Base-by-base conservation (phyloP, 2,329 filamentous ascomycete genomes). In the Alternaria sp. region DNA sequence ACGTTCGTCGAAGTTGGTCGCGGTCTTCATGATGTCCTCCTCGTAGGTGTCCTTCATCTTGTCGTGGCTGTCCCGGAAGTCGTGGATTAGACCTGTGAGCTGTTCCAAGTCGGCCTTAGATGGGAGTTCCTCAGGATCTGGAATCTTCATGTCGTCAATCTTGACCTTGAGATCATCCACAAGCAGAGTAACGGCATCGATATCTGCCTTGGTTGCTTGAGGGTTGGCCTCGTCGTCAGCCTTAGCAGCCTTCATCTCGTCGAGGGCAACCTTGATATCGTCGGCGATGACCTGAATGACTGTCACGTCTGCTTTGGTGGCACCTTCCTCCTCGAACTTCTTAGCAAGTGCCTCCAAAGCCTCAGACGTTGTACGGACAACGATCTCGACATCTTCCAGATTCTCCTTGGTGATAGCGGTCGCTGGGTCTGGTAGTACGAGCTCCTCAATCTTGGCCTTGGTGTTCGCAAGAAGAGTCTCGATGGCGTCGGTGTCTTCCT, bases 381-480 rank as follows among this genome's bases (percentile, higher is more conserved):
- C 84, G 1, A 86, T 84, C 72, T 96, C 92, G 1, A 90, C 78
- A 10, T 84, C 81, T 51, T 87, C 85, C n/a, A 90, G 74, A 44
- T 89, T 85, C 60, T 89, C 86, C 46, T 87, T 86, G 30, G 83
- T 87, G 10, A 94, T 89, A 3, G 88, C 84, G 61, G 92, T 89
- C 33, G 94, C 91, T 4, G 89, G 87, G 55, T 94, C 84, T 1
- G 87, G 84, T 25, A 87, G 78, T 6, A 79, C 87, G 54, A 97
- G 87, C 63, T 97, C 94, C 62, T 97, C 95, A 10, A 98, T 84
- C 50, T 92, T 92, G 6, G 90, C 89, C 78, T 97, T 97, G 30
- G 94, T 94, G 77, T 97, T 97, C 45, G 91, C 89, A 12, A 98
- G 85, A 53, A 98, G 89, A 0, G 92, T 96, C 79, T 97, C 95